Conservation (phyloP, 495 filamentous ascomycete species). For the Glonium stellatum region DNA sequence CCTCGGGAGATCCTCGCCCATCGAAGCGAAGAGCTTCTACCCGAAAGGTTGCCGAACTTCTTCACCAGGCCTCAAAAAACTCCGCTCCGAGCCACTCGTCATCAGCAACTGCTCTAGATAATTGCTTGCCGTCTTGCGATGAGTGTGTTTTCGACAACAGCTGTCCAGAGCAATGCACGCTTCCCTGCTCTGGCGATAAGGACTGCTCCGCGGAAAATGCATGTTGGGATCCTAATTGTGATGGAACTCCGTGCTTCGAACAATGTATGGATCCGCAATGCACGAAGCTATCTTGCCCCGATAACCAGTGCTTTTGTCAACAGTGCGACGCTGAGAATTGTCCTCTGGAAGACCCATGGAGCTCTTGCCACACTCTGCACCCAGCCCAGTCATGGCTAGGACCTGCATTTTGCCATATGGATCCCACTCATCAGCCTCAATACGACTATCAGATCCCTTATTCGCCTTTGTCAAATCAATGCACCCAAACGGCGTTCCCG, state of each 20-base stretch:
- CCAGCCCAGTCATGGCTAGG: slow-evolving; percentile 1
- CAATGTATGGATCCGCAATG: slow-evolving; percentile 24
- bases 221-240: slow-evolving; percentile 21
- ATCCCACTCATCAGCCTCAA: slow-evolving; percentile 19
- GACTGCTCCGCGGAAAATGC: slow-evolving; percentile 13
- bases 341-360: slow-evolving; percentile 14
- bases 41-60: slow-evolving; percentile 12
- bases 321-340: slow-evolving; percentile 19
- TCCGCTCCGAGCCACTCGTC: slow-evolving; percentile 11
- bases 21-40: slow-evolving; percentile 15
- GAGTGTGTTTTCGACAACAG: slow-evolving; percentile 14
- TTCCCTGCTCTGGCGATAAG: slow-evolving; percentile 20
- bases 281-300: slow-evolving; percentile 18
- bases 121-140: slow-evolving; percentile 20
- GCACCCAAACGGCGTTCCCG: not conserved
- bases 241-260: slow-evolving; percentile 5
- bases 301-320: slow-evolving; percentile 19
- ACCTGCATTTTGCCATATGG: slow-evolving; percentile 19
- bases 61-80: not conserved
- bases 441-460: slow-evolving; percentile 6
- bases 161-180: slow-evolving; percentile 13
- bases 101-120: not conserved
- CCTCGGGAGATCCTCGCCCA: slow-evolving; percentile 12
- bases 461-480: not conserved
- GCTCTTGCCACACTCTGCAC: slow-evolving; percentile 16